Base-by-base conservation (phyloP, 2,329 filamentous ascomycete species). In the Trichoderma simmonsii region DNA sequence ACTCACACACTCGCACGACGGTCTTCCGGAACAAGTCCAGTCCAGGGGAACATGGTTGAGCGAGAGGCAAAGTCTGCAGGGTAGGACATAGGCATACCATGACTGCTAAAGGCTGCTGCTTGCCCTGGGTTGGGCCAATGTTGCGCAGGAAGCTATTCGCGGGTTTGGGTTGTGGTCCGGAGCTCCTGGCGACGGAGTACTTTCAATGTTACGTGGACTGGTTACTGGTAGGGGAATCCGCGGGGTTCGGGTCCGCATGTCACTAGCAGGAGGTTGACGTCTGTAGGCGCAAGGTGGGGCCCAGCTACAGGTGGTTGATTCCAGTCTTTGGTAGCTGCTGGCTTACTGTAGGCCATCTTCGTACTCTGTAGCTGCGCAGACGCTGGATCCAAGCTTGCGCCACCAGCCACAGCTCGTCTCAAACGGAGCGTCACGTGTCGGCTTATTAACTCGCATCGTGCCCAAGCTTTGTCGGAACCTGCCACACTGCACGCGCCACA, bases 241-340 rank as follows among this genome's bases (percentile, higher is more conserved):
- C 71, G 65, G 65, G 65, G 65, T 70, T 72, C 57, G 43, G 32
- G 9, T 67, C 43, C 57, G 71, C 59, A 66, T 54, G 54, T 39
- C 32, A 60, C 56, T 63, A 61, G 39, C 48, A 72, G 64, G 64
- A 39, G 34, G 59, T 71, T 71, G 71, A 72, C 71, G 64, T 72
- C 59, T 68, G 57, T 60, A 60, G 57, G 57, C 28, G 32, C 11
- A 57, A 43, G 71, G 71, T 72, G 71, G 71, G 71, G 71, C 71
- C 71, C 4, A 36, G n/a, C 4, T 56, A 62, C 66, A 57, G 59
- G 66, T 34, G 51, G 39, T 57, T 57, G 32, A 26, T 39, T 59
- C 15, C 54, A 30, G 54, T 28, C 28, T 30, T 15, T 30, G 51
- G 26, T 3, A 12, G 26, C 56, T 28, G 26, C 15, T 32, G 11